Conservation (phyloP, 2,329 filamentous ascomycete species). For the Ascochyta viciae-villosae region DNA sequence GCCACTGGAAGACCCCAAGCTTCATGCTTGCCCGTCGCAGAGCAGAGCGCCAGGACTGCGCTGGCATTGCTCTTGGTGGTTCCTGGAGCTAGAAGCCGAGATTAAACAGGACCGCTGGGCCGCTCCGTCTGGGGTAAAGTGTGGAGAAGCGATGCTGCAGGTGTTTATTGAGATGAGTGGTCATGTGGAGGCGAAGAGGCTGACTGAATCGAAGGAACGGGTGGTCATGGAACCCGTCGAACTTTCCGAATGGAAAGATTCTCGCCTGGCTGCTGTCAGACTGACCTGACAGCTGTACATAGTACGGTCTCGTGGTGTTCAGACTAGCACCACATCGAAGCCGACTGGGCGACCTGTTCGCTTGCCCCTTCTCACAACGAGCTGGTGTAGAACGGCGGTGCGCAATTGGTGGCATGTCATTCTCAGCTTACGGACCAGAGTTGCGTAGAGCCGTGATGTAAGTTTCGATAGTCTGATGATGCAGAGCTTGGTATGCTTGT, state of each 20-base stretch:
- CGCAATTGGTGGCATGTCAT: conserved; percentile 15
- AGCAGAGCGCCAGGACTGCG: neutral
- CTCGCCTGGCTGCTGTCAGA: conserved; percentile 14
- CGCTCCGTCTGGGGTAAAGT: conserved; percentile 22
- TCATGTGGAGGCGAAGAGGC: conserved; percentile 19
- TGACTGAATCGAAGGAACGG: conserved; percentile 8
- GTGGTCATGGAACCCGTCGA: conserved; percentile 7
- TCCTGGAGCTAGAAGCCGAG: conserved; percentile 21
- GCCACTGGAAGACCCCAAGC: conserved; percentile 14
- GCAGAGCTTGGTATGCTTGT: conserved; percentile 16
- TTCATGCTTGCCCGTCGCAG: conserved; percentile 17
- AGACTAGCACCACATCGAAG: neutral
- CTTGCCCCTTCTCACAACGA: neutral
- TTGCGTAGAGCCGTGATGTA: conserved; percentile 13
- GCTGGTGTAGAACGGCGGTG: conserved; percentile 11
- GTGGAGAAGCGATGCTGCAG: conserved; percentile 21
- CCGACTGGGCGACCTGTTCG: conserved; percentile 2
- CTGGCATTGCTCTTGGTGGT: conserved; percentile 12
- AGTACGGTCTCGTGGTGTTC: neutral
- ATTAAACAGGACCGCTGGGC: conserved; percentile 21
- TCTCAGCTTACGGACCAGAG: conserved; percentile 8
- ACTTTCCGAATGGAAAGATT: conserved; percentile 7
- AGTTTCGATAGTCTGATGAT: conserved; percentile 17
- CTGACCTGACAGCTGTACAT: conserved; percentile 10
- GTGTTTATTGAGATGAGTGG: conserved; percentile 15